phyloP scores from a whole-genome alignment of 192 early-diverging fungal genomes.

The Rhizoclosmatium globosum region DNA sequence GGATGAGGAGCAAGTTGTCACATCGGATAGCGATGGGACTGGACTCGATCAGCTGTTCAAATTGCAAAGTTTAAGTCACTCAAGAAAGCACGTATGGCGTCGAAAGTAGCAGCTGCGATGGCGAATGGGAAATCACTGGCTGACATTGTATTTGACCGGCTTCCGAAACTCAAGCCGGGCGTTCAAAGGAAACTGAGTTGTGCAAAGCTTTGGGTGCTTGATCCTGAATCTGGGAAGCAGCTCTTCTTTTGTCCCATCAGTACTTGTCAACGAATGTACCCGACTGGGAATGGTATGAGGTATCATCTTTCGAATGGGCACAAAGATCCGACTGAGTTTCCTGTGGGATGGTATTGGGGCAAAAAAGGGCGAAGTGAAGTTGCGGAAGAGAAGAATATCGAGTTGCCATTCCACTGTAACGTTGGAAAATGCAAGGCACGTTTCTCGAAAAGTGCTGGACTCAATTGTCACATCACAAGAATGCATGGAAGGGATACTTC shows the following conservation, averaged over 20 bases:
- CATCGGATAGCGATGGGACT: background rate
- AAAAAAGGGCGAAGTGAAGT: conserved; percentile 1
- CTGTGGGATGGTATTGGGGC: conserved; percentile 15
- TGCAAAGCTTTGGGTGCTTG: conserved; percentile 19
- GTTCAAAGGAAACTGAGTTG: background rate
- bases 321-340: conserved; percentile 21
- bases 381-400: background rate
- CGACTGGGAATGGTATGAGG: conserved; percentile 96
- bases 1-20: background rate
- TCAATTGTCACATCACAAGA: conserved; percentile 11
- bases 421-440: background rate
- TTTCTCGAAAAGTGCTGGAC: background rate
- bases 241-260: conserved; percentile 76
- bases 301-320: conserved; percentile 31
- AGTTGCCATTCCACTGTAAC: background rate
- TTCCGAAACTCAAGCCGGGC: conserved; percentile 28
- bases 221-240: conserved; percentile 27
- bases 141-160: conserved; percentile 10
- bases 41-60: background rate
- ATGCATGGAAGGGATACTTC: background rate
- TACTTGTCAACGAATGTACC: conserved; percentile 91
- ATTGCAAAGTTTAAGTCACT: background rate
- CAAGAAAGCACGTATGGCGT: background rate
- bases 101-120: background rate
- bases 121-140: background rate